Evolutionary conservation across 306 rosid genomes (phyloP), one percentile per base, ranked within the genome.

Genomic region (Carpinus fangiana): DNA sequence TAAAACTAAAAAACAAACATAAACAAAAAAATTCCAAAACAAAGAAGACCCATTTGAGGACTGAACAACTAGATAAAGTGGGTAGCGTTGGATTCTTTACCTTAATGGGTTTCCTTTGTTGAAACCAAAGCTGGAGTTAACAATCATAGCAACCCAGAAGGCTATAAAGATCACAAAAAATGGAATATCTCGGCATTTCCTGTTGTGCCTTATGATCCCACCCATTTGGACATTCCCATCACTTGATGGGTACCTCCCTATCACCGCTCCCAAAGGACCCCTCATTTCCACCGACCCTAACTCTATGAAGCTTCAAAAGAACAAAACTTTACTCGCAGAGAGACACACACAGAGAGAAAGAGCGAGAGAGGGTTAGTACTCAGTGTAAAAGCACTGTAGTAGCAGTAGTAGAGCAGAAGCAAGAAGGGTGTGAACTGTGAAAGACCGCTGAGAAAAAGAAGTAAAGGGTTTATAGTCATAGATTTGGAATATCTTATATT

Each of bases 71-170:
- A 74, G 73, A 73, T 65, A 74, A 75, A 80, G 86, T 57, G 31
- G 43, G 75, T 31, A 64, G 66, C 76, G 57, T 65, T 16, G 73
- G 75, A 78, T 80, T 80, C 65, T 52, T 64, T 72, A 92, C 98
- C 97, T 90, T 28, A 87, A 82, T 47, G 97, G 98, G 86, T 89
- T 92, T 73, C 98, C 97, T 78, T 90, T 87, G 85, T 94, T 89
- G 81, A 92, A 94, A 61, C 87, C 98, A 78, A 94, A 92, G 93
- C 98, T 94, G 43, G 98, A 94, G 87, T 94, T 94, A 18, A 94
- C 97, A 81, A 94, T 92, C 97, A 94, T 94, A 38, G 94, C 93
- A 46, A 94, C 77, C 97, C 97, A 94, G 90, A 94, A 92, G 21
- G 98, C 97, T 12, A 88, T 83, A 52, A 94, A 94, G 89, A 90